These are phyloP conservation scores for Backusella sp. DNA, from an alignment of 192 early-diverging fungal genomes.

Conservation along the genomic window DNA sequence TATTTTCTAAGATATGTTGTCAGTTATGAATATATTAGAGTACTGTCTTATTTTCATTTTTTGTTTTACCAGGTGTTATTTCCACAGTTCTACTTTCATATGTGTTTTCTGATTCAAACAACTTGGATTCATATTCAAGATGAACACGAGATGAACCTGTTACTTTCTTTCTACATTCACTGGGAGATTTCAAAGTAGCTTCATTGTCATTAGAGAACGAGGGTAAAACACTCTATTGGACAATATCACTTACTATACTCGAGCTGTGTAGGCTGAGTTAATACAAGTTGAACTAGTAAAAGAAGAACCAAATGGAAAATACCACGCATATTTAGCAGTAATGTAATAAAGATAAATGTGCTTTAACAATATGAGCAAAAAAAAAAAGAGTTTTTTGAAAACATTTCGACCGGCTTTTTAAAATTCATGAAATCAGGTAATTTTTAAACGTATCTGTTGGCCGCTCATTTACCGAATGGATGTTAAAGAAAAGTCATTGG, in stretches of 20 bases:
- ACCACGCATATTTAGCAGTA: not conserved
- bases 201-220: not conserved
- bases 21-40: not conserved
- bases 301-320: not conserved
- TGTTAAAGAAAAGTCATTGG: too few species aligned
- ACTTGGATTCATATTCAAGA: not conserved
- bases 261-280: not conserved
- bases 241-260: not conserved
- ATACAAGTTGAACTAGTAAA: not conserved
- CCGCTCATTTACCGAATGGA: too few species aligned
- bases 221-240: not conserved
- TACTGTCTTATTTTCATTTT: not conserved
- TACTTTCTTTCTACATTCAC: not conserved
- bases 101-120: not conserved
- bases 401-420: not conserved
- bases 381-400: not conserved
- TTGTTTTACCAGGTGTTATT: not conserved
- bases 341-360: not conserved
- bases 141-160: not conserved
- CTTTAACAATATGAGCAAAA: not conserved
- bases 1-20: not conserved
- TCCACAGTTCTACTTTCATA: not conserved
- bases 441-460: too few species aligned
- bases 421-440: too few species aligned
- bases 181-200: not conserved